Percentiles rank a stretch among this genome's conserved stretches.
Evolutionary conservation across 129 eudicot genomes (phyloP).

Genomic region (Pittosporum tobira): DNA sequence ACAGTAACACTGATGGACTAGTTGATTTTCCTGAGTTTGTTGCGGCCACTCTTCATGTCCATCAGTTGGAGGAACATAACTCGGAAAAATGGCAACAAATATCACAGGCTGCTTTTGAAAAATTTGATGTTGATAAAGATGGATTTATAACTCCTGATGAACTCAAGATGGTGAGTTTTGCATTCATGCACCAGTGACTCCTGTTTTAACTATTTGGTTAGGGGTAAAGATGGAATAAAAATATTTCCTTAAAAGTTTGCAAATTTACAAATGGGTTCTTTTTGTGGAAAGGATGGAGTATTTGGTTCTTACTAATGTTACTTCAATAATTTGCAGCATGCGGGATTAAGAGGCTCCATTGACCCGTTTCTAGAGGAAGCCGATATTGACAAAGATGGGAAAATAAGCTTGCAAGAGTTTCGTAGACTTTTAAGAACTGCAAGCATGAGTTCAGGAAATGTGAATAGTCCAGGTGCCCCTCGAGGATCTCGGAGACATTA

Average conservation of each 20-base stretch:
- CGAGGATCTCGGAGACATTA: constrained; percentile 23
- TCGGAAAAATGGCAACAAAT: constrained; percentile 71
- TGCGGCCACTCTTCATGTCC: constrained; percentile 97
- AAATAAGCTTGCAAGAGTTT: constrained; percentile 77
- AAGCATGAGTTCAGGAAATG: constrained; percentile 40
- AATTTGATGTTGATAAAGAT: constrained; percentile 89
- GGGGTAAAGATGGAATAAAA: no score
- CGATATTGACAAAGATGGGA: constrained; percentile 92
- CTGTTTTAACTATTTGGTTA: no score
- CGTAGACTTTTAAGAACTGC: constrained; percentile 90
- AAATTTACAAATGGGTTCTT: background rate
- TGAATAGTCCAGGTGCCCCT: constrained; percentile 36
- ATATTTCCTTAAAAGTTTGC: background rate
- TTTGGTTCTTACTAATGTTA: constrained; percentile 2
- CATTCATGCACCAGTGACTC: background rate
- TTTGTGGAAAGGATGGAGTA: background rate
- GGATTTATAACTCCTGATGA: constrained; percentile 93
- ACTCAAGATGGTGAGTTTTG: constrained; percentile 61
- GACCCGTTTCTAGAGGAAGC: constrained; percentile 89
- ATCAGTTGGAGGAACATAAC: constrained; percentile 88
- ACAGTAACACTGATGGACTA: constrained; percentile 90
- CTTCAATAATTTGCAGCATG: constrained; percentile 41
- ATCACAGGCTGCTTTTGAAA: constrained; percentile 94
- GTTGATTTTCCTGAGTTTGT: constrained; percentile 96
- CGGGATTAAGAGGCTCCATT: constrained; percentile 78